phyloP scores from a whole-genome alignment of 495 filamentous ascomycete genomes.

The Xylaria longipes region DNA sequence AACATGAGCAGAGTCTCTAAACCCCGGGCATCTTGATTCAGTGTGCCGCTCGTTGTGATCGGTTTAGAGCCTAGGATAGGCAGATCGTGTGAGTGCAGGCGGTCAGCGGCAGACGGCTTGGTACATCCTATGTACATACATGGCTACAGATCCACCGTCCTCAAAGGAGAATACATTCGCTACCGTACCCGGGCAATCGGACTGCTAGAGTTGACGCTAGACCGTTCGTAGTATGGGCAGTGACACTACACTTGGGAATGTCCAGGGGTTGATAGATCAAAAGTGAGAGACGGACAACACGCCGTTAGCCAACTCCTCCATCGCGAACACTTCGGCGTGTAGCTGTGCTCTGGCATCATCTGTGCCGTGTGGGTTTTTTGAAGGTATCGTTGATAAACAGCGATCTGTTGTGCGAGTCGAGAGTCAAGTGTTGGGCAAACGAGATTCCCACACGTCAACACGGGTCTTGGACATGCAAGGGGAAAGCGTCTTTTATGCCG shows the following conservation, averaged over 20 bases:
- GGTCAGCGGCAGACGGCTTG: slow-evolving; percentile 20
- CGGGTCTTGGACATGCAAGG: slow-evolving; percentile 1
- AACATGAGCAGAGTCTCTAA: neutral
- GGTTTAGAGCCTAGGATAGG: neutral
- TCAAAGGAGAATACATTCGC: neutral
- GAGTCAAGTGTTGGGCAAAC: slow-evolving; percentile 6
- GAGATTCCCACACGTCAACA: slow-evolving; percentile 3
- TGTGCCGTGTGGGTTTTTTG: neutral
- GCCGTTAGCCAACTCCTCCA: slow-evolving; percentile 6
- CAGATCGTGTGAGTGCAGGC: neutral
- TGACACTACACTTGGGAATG: neutral
- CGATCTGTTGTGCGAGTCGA: slow-evolving; percentile 18
- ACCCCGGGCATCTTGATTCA: slow-evolving; percentile 2
- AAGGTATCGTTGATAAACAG: neutral
- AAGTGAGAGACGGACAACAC: slow-evolving; percentile 3
- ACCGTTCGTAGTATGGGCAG: slow-evolving; percentile 15
- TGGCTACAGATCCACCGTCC: slow-evolving; percentile 16
- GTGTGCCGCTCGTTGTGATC: neutral
- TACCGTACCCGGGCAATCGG: slow-evolving; percentile 12
- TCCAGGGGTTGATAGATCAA: slow-evolving; percentile 5
- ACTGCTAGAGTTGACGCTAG: slow-evolving; percentile 21
- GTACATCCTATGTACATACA: neutral
- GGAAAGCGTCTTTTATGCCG: neutral
- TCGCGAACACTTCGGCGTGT: neutral
- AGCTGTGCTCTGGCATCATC: neutral